Base-by-base conservation (phyloP, 2,329 filamentous ascomycete species). In the Aspergillus eucalypticola region DNA sequence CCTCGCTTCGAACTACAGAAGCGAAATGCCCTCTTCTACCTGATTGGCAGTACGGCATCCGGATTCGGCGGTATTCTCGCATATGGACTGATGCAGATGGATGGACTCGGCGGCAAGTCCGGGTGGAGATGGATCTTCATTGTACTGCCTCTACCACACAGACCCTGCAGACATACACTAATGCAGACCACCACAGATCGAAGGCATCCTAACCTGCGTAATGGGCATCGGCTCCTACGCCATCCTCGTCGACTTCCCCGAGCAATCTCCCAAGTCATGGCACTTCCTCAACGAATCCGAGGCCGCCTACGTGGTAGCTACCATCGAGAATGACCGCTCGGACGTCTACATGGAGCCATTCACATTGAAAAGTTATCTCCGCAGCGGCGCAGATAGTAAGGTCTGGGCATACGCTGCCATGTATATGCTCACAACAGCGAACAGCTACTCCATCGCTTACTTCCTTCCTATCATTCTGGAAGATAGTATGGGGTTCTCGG, bases 361-460 rank as follows among this genome's bases (percentile, higher is more conserved):
- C 71, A 76, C 72, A 6, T 19, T 83, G 0, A 71, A 65, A 23
- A 80, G 79, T 59, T 86, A 82, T 70, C 71, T 85, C 52, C 73
- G 71, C 25, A 75, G 78, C 23, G 82, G 75, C 3, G 59, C 74
- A 1, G 84, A 86, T 62, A 66, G 78, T 59, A 86, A 86, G 66
- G 76, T 85, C 54, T 86, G 84, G 82, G 79, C 73, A 2, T 86
- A 84, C 59, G 83, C 81, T 0, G 60, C 80, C 65, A 79, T 85
- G 56, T 84, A 83, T 72, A 81, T 81, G 63, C 67, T 52, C 21
- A 66, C 85, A 2, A 92, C 90, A 0, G 90, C 89, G 10, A 84
- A 90, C 54, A 83, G 84, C n/a, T 95, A 95, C 72, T 86, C 90
- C 0, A 83, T 95, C 8, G 88, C 90, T 2, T 94, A 90, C 74